phyloP scores from a whole-genome alignment of 2,329 filamentous ascomycete species.

The Fusarium mundagurra region DNA sequence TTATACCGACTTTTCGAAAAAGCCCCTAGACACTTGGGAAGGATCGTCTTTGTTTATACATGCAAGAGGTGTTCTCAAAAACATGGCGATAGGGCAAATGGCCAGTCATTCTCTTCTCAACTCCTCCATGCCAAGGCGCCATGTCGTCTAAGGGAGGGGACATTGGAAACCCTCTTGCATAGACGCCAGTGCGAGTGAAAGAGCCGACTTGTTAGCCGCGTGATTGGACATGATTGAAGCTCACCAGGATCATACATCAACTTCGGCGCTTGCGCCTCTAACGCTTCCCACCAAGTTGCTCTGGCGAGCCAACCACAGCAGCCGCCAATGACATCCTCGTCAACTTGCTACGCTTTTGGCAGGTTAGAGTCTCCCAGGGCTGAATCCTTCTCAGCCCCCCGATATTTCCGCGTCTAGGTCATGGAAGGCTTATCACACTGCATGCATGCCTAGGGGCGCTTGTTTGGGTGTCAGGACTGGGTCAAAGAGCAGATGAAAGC shows the following conservation, averaged over 20 bases:
- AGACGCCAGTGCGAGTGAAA: conserved; percentile 45
- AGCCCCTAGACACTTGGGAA: neutral
- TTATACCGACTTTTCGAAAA: neutral
- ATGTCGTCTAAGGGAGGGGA: conserved; percentile 25
- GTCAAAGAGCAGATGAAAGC: conserved; percentile 8
- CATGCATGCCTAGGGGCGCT: conserved; percentile 46
- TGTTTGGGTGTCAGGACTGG: conserved; percentile 28
- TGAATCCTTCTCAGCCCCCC: conserved; percentile 33
- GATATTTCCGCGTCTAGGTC: conserved; percentile 33
- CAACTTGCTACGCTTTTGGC: conserved; percentile 16
- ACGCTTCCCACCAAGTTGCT: conserved; percentile 33
- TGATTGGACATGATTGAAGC: conserved; percentile 42
- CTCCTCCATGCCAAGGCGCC: conserved; percentile 22
- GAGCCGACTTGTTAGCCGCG: conserved; percentile 42
- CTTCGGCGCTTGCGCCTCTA: conserved; percentile 45
- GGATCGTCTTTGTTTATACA: conserved; percentile 1
- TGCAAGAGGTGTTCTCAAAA: neutral
- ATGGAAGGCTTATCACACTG: conserved; percentile 42
- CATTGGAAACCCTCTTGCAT: conserved; percentile 34
- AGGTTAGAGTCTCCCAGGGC: conserved; percentile 17
- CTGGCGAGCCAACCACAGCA: conserved; percentile 35
- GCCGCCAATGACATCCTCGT: conserved; percentile 19
- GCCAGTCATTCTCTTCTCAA: conserved; percentile 18
- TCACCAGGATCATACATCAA: conserved; percentile 23
- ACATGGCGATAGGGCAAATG: neutral